Evolutionary conservation across 179 eudicot genomes (phyloP).

Genomic region (Pouteria campechiana): DNA sequence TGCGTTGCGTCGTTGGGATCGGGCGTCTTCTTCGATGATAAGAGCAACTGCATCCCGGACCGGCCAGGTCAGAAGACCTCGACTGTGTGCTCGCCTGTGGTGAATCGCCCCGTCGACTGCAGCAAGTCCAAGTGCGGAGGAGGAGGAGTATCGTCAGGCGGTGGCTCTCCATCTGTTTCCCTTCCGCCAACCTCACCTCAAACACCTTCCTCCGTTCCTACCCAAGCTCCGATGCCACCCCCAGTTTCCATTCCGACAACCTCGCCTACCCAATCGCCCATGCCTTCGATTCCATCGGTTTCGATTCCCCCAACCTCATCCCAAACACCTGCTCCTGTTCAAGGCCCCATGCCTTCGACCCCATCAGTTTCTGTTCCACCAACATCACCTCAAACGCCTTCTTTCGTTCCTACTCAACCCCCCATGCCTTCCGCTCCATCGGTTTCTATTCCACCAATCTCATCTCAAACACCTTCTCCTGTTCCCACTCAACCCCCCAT

Average conservation of each 20-base stretch:
- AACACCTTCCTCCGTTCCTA: neutral
- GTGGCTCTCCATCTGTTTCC: too few species aligned
- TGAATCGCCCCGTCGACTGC: conserved; percentile 18
- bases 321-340: neutral
- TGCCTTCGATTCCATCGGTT: neutral
- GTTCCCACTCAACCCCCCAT: neutral
- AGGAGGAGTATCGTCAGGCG: too few species aligned
- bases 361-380: neutral
- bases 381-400: neutral
- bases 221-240: neutral
- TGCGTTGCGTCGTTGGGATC: conserved; percentile 11
- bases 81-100: conserved; percentile 6
- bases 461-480: neutral
- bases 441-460: neutral
- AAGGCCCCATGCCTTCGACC: neutral
- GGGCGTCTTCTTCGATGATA: conserved; percentile 8
- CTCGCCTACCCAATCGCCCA: neutral
- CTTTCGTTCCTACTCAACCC: neutral
- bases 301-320: neutral
- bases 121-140: conserved; percentile 13
- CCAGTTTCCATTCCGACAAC: neutral
- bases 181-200: neutral
- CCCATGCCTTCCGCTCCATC: neutral
- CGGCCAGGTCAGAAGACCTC: conserved; percentile 14
- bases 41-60: conserved; percentile 17